Evolutionary conservation across 805 yeast genomes (phyloP).

Genomic region (Ogataea degrootiae): DNA sequence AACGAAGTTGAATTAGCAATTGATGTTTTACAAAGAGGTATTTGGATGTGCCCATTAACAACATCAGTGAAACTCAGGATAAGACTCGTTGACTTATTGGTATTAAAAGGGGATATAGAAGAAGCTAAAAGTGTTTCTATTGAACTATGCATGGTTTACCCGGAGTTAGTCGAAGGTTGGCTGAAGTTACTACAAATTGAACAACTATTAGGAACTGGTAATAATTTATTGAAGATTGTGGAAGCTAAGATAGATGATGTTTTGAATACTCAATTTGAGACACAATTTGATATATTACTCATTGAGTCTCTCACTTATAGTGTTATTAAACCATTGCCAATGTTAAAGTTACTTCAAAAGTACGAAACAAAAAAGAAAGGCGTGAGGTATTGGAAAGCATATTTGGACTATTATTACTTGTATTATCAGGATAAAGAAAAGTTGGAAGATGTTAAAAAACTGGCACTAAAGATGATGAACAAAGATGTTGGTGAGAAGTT

Average conservation of each 20-base stretch:
- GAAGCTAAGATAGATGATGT: constrained; percentile 23
- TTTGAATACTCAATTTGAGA: constrained; percentile 21
- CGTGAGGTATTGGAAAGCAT: constrained; percentile 23
- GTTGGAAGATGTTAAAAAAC: constrained; percentile 4
- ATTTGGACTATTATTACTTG: constrained; percentile 13
- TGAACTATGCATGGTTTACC: constrained; percentile 23
- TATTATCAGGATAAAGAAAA: constrained; percentile 11
- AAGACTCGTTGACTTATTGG: constrained; percentile 41
- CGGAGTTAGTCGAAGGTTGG: constrained; percentile 34
- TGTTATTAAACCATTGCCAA: constrained; percentile 15
- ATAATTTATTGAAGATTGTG: constrained; percentile 26
- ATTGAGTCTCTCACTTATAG: constrained; percentile 28
- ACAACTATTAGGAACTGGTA: constrained; percentile 25
- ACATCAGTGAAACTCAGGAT: constrained; percentile 31
- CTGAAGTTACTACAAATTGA: constrained; percentile 42
- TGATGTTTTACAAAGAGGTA: constrained; percentile 34
- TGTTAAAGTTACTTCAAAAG: constrained; percentile 24
- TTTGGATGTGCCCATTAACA: constrained; percentile 23
- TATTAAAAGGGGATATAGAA: constrained; percentile 32
- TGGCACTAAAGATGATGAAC: constrained; percentile 1
- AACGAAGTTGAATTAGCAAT: constrained; percentile 34
- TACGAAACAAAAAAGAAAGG: constrained; percentile 16
- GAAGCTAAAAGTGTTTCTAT: constrained; percentile 34
- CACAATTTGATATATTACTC: constrained; percentile 33
- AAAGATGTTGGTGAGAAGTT: background rate